Conservation (phyloP, 139 green algal genomes). For the Micractinium sp. region DNA sequence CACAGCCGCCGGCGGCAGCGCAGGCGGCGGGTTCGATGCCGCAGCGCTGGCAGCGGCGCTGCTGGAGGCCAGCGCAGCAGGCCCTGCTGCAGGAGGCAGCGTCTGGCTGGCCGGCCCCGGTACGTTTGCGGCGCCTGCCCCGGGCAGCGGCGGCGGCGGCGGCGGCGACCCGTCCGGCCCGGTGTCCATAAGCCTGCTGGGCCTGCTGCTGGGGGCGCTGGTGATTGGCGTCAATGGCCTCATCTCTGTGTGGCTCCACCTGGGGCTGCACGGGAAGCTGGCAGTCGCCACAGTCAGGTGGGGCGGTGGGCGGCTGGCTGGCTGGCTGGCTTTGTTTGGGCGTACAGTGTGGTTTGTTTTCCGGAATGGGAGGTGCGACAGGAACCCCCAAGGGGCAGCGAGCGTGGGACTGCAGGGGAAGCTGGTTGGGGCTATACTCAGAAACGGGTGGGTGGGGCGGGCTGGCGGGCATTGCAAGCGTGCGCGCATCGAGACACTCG, state of each 20-base stretch:
- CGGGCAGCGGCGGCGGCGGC: too few species aligned
- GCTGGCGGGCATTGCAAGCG: too few species aligned
- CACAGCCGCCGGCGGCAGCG: background rate
- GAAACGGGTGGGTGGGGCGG: too few species aligned
- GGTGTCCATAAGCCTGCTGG: constrained; percentile 24
- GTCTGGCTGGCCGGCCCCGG: background rate
- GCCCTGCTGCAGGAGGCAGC: background rate
- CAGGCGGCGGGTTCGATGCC: background rate
- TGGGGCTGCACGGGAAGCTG: constrained; percentile 53
- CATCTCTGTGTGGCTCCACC: constrained; percentile 50
- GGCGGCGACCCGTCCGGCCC: background rate
- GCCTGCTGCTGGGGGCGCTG: constrained; percentile 42
- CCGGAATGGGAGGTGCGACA: too few species aligned
- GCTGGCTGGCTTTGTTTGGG: background rate
- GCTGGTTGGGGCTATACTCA: too few species aligned
- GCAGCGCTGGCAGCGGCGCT: background rate
- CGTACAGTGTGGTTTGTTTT: background rate
- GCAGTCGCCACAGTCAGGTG: constrained; percentile 43
- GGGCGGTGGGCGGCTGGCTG: background rate
- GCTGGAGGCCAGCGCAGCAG: background rate
- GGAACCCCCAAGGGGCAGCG: too few species aligned
- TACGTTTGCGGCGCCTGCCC: too few species aligned
- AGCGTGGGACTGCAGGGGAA: too few species aligned
- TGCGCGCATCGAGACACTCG: too few species aligned
- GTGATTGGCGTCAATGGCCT: constrained; percentile 42